Conservation (phyloP, 192 early-diverging fungal genomes). For the Dissophora globulifera region DNA sequence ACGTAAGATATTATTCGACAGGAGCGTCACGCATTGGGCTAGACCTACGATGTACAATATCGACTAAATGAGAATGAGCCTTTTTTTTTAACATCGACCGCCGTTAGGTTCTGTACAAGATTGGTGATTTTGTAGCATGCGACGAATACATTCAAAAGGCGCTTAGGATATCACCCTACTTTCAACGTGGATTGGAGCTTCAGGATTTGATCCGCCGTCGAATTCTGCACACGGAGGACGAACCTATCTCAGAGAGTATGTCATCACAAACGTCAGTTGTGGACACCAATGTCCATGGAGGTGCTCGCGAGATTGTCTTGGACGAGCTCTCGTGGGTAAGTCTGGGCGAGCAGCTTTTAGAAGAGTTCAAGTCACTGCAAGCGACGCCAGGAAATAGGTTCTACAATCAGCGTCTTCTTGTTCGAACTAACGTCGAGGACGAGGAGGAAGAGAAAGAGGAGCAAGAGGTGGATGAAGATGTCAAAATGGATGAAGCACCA, state of each 20-base stretch:
- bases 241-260: not conserved
- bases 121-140: constrained; percentile 57
- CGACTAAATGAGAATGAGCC: too few species aligned
- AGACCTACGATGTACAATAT: too few species aligned
- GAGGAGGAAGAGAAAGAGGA: constrained; percentile 11
- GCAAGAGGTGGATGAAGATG: constrained; percentile 24
- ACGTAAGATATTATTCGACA: constrained; percentile 27
- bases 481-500: constrained; percentile 14
- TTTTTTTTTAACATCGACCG: not conserved
- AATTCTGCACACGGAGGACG: not conserved
- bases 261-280: not conserved
- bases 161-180: constrained; percentile 36
- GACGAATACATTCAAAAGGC: constrained; percentile 42
- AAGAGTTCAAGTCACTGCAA: constrained; percentile 22
- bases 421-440: constrained; percentile 6
- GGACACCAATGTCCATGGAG: not conserved
- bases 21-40: too few species aligned
- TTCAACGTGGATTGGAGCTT: constrained; percentile 38
- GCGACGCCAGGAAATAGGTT: not conserved
- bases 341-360: constrained; percentile 28
- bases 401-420: constrained; percentile 21
- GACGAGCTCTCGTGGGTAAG: constrained; percentile 26
- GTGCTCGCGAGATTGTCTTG: constrained; percentile 7
- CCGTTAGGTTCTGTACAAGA: constrained; percentile 54
- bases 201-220: constrained; percentile 12